Evolutionary conservation across 257 asterid species (phyloP), one percentile per base, ranked within the genome.

Genomic region (Solanum piurae): DNA sequence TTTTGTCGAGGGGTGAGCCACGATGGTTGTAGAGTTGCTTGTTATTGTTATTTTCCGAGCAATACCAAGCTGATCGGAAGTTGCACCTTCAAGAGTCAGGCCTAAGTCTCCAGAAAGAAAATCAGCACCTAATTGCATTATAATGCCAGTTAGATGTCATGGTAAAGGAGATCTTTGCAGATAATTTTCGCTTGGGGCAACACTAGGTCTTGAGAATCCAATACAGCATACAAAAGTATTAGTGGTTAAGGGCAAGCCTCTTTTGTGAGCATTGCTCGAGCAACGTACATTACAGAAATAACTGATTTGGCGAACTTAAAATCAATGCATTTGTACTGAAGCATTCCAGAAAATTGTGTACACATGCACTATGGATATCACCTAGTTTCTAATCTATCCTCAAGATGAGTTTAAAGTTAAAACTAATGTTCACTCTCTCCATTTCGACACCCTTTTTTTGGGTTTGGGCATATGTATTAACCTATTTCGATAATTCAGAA

Each of bases 41-140:
- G 98, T 92, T 83, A 94, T 88, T 64, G 94, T 92, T 89, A 96
- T 92, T 92, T 94, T 95, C 88, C 86, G 95, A 64, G 98, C 99
- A 91, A 97, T 93, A 75, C 99, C 99, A 89, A 97, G 99, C 95
- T 97, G 99, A 92, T 97, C 99, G 49, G 99, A 97, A 52, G 99
- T 95, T 86, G 95, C 95, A 87, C 89, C 86, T 60, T 92, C 96
- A 89, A 97, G 97, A 83, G 92, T 90, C 91, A 95, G 89, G 84
- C 99, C 99, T 89, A 96, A 89, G 84, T 94, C 99, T 89, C 98
- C 99, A 89, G 93, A 94, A 85, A 97, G 92, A 93, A 96, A 97
- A 94, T 97, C 99, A 92, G 98, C 98, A 87, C 99, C 99, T 97
- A 90, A 49, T 89, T 83, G 52, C 27, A 86, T 86, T 71, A 37